phyloP scores from a whole-genome alignment of 305 asterid species.

The Rubia peregrina region DNA sequence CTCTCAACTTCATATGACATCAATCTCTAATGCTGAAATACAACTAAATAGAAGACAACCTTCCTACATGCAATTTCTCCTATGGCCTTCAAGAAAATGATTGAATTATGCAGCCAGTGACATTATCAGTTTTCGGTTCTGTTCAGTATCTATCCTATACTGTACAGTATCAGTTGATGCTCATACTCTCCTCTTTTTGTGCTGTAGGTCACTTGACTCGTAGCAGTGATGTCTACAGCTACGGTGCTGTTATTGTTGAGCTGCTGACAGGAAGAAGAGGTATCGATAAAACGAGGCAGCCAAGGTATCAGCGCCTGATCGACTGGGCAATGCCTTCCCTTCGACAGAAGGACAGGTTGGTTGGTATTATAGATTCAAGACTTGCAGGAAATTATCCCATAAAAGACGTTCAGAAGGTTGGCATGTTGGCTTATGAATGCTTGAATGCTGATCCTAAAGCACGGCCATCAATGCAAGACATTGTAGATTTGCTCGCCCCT shows the following conservation, averaged over 20 bases:
- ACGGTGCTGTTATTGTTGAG: constrained; percentile 76
- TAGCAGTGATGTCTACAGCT: constrained; percentile 86
- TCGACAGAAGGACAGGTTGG: constrained; percentile 60
- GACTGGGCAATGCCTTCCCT: constrained; percentile 59
- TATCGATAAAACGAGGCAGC: constrained; percentile 56
- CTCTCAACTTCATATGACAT: too few species aligned
- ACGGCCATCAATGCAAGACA: constrained; percentile 77
- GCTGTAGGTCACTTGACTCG: constrained; percentile 66
- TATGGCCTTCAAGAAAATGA: too few species aligned
- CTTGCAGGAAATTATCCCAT: constrained; percentile 63
- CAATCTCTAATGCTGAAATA: too few species aligned
- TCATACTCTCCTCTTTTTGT: neutral
- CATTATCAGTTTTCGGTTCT: too few species aligned
- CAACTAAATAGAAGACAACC: neutral
- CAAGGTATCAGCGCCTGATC: constrained; percentile 51
- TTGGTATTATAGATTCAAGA: constrained; percentile 59
- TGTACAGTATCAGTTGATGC: neutral
- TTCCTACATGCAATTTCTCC: neutral
- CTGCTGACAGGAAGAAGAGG: constrained; percentile 73
- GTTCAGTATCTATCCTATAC: neutral
- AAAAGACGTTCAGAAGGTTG: constrained; percentile 66
- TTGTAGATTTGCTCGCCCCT: constrained; percentile 78
- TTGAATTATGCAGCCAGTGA: neutral
- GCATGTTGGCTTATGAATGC: constrained; percentile 81
- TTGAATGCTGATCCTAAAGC: constrained; percentile 78